These are phyloP conservation scores for Taiwanofungus camphoratus DNA, from an alignment of 1,284 basidiomycete species.

Conservation along the genomic window DNA sequence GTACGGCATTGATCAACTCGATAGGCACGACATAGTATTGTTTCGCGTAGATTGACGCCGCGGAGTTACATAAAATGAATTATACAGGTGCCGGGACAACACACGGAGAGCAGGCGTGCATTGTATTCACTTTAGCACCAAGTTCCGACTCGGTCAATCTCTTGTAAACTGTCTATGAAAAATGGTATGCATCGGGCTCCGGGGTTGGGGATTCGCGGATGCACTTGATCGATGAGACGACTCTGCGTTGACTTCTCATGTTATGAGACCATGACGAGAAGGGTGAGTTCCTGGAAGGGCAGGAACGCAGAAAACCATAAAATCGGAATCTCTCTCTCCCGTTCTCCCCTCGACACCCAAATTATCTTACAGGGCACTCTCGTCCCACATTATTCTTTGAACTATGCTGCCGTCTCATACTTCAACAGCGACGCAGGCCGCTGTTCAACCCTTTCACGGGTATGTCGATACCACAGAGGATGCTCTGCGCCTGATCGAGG, in stretches of 20 bases:
- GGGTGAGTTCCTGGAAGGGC: conserved; percentile 2
- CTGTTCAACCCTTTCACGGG: conserved; percentile 51
- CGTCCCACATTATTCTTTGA: not conserved
- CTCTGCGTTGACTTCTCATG: conserved; percentile 2
- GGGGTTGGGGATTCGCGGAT: conserved; percentile 2
- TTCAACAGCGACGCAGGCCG: conserved; percentile 1
- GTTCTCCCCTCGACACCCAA: conserved; percentile 6
- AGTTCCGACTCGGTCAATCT: conserved; percentile 7
- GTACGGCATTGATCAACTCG: conserved; percentile 1
- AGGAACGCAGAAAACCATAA: conserved; percentile 3
- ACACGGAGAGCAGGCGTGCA: not conserved
- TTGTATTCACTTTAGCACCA: conserved; percentile 1
- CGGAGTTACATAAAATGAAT: conserved; percentile 3
- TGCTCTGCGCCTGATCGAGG: conserved; percentile 64
- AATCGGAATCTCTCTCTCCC: conserved; percentile 5
- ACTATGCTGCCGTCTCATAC: conserved; percentile 3
- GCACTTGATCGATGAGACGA: conserved; percentile 4
- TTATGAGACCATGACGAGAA: not conserved
- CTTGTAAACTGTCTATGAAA: conserved; percentile 5
- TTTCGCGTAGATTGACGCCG: conserved; percentile 4
- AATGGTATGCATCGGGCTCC: conserved; percentile 3
- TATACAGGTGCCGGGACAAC: conserved; percentile 3
- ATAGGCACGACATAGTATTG: conserved; percentile 2
- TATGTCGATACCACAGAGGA: conserved; percentile 75
- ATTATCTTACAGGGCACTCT: not conserved